Base-by-base conservation (phyloP, 345 rosid genomes). In the Populus simonii region DNA sequence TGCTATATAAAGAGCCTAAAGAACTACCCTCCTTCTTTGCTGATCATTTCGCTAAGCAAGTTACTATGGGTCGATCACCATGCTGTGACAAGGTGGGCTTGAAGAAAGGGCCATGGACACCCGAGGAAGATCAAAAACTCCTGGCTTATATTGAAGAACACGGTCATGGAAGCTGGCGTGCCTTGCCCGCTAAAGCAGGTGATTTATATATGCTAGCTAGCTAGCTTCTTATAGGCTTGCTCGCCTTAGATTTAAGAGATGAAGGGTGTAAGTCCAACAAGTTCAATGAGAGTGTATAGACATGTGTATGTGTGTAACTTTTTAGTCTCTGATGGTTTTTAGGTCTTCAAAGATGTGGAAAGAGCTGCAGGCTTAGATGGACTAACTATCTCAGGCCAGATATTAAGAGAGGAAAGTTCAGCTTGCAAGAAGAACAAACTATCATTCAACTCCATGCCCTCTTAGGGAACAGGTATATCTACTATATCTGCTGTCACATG, bases 21-120 rank as follows among this genome's bases (percentile, higher is more conserved):
- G 3, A 72, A 23, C 59, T 59, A 53, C 76, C 76, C 69, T 27
- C 51, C 76, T 49, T 70, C 68, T 78, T 74, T 75, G 66, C n/a
- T 73, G 74, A 70, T 78, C 23, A 45, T 61, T 69, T 70, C 77
- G 7, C 74, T 8, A 74, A 72, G 83, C 20, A 35, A 77, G 72
- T 83, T 45, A 71, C 10, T 55, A 76, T 85, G 39, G 68, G 76
- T 72, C 66, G 76, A 27, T 66, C 85, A 17, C 73, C 72, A 4
- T 80, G 74, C 41, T 71, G 98, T 72, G 96, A 94, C 74, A 92
- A 94, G 83, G 89, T 87, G 1, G 98, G 97, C 1, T 79, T 94
- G 79, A 94, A 94, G 92, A 94, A 91, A 91, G 98, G 98, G 25
- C 98, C 98, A 29, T 94, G 98, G 98, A 94, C 96, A 41, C 94